Conservation (phyloP, 2,329 filamentous ascomycete species). For the Diplocarpon mali region DNA sequence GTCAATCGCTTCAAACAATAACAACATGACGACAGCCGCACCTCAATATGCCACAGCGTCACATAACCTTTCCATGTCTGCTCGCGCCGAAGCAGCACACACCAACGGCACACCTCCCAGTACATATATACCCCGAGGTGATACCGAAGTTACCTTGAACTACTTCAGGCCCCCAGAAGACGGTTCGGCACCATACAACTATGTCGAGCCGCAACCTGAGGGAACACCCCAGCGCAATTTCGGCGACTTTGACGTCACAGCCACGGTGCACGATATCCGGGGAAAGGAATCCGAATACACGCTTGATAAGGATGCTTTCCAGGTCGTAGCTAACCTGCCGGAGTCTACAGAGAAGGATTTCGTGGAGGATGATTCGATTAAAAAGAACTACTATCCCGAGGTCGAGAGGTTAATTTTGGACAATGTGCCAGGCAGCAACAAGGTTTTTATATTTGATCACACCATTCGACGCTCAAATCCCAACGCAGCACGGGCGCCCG, state of each 20-base stretch:
- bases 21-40: constrained; percentile 32
- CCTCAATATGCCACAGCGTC: constrained; percentile 30
- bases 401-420: constrained; percentile 61
- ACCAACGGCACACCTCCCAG: constrained; percentile 4
- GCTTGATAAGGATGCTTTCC: constrained; percentile 68
- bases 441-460: constrained; percentile 74
- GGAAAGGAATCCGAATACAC: constrained; percentile 54
- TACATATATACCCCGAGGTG: constrained; percentile 36
- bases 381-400: constrained; percentile 71
- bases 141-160: constrained; percentile 36
- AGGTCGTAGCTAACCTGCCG: constrained; percentile 46
- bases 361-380: constrained; percentile 56
- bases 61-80: constrained; percentile 29
- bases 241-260: constrained; percentile 21
- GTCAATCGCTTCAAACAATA: background rate
- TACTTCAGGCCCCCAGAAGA: constrained; percentile 46
- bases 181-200: constrained; percentile 42
- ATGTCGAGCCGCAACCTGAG: constrained; percentile 33
- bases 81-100: constrained; percentile 18
- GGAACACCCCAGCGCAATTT: constrained; percentile 24
- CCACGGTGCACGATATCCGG: constrained; percentile 59
- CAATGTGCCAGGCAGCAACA: constrained; percentile 52
- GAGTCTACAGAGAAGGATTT: constrained; percentile 50
- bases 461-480: constrained; percentile 62
- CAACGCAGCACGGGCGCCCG: constrained; percentile 52